Base-by-base conservation (phyloP, 2,329 filamentous ascomycete genomes). In the Fusarium coicis region DNA sequence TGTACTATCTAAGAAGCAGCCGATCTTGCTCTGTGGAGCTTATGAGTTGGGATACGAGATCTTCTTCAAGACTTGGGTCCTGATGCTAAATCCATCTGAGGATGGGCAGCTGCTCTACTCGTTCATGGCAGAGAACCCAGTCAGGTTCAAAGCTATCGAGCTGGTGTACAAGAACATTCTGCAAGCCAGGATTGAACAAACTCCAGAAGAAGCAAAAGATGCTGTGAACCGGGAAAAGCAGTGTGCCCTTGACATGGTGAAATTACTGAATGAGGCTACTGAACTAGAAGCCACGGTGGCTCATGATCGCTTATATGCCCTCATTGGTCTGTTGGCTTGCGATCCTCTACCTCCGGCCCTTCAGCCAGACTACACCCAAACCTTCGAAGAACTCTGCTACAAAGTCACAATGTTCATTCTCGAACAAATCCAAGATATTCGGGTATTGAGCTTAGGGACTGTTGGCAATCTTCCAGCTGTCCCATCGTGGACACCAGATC, bases 221-320 rank as follows among this genome's bases (percentile, higher is more conserved):
- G 0, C 16, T 15, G 23, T n/a, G 6, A 28, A 10, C 7, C 42
- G n/a, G 11, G n/a, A 72, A 1, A 60, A 7, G 6, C 44, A 57
- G 7, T 72, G 64, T 0, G 69, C 69, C 5, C 7, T 72, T 2
- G 68, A 69, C 2, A 12, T 65, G 0, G 4, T 72, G 0, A 34
- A 64, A 4, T 4, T 72, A 0, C 3, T 72, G 6, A 68, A 59
- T 8, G 68, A 72, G 18, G n/a, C 69, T 0, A 69, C 68, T 0
- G 69, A 72, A 2, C 6, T 72, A 7, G 49, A 72, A n/a, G 69
- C 69, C 10, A 72, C 69, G 0, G 54, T 72, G 4, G 39, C 69
- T 16, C 69, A 72, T 10, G 69, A 72, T 10, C 43, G 59, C 8
- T 26, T 72, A 4, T 72, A 72, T 18, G 69, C 57, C 0, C 58